Conservation (phyloP, 495 filamentous ascomycete species). For the Cenococcum geophilum region DNA sequence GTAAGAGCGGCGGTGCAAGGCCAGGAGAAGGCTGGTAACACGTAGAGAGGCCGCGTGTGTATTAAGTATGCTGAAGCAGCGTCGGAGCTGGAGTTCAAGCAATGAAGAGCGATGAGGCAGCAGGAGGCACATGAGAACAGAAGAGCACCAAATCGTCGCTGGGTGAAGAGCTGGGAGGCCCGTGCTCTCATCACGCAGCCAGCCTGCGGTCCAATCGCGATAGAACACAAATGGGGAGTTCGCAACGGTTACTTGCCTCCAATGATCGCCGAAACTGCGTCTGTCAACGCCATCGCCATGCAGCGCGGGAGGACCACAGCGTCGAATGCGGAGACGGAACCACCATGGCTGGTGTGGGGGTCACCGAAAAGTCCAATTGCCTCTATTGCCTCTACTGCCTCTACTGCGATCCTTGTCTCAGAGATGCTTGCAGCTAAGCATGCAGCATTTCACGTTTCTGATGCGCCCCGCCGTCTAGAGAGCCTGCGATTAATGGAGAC, state of each 20-base stretch:
- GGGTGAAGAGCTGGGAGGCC: neutral
- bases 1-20: conserved; percentile 7
- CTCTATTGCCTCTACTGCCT: neutral
- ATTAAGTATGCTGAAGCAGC: neutral
- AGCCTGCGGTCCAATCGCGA: neutral
- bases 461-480: too few species aligned
- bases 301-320: neutral
- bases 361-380: neutral
- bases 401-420: neutral
- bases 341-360: neutral
- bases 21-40: conserved; percentile 17
- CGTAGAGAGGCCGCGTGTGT: neutral
- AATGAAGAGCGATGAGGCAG: conserved; percentile 2
- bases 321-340: conserved; percentile 5
- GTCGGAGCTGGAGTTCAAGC: neutral
- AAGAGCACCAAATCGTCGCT: neutral
- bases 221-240: neutral
- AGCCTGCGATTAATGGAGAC: too few species aligned
- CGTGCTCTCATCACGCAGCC: conserved; percentile 9
- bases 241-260: conserved; percentile 1
- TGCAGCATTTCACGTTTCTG: neutral
- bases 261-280: neutral
- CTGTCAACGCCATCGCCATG: conserved; percentile 2
- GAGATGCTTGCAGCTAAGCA: neutral
- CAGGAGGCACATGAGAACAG: neutral